phyloP scores from a whole-genome alignment of 768 basidiomycete species.

The Amanita inopinata region DNA sequence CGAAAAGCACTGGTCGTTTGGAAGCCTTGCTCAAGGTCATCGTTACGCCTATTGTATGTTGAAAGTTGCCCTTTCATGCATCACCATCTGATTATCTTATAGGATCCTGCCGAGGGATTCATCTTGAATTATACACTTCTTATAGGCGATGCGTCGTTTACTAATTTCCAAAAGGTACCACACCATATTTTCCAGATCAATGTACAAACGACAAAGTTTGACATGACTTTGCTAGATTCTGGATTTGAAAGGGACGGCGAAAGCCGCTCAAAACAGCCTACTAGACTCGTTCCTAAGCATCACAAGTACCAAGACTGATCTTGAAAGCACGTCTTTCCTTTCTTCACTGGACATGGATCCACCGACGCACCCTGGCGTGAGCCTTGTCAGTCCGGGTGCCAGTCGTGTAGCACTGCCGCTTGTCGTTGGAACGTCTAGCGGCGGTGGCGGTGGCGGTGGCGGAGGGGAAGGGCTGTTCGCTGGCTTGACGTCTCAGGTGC shows the following conservation, averaged over 20 bases:
- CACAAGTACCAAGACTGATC: slow-evolving; percentile 85
- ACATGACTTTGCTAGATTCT: too few species aligned
- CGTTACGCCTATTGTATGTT: slow-evolving; percentile 78
- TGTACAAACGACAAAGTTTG: too few species aligned
- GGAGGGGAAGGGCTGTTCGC: slow-evolving; percentile 48
- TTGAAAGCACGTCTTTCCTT: slow-evolving; percentile 87
- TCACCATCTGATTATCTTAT: neutral
- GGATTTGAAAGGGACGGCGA: slow-evolving; percentile 89
- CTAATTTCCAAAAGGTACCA: slow-evolving; percentile 97
- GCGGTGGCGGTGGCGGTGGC: slow-evolving; percentile 17
- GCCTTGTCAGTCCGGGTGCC: slow-evolving; percentile 53
- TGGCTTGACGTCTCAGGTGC: slow-evolving; percentile 47
- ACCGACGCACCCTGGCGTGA: slow-evolving; percentile 36
- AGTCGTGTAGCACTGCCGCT: slow-evolving; percentile 51
- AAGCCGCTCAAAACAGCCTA: slow-evolving; percentile 77
- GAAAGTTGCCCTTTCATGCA: neutral
- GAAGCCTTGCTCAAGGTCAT: slow-evolving; percentile 95
- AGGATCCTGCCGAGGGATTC: slow-evolving; percentile 92
- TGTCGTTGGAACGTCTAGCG: slow-evolving; percentile 10
- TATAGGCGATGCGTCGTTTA: slow-evolving; percentile 90
- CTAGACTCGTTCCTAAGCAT: slow-evolving; percentile 87
- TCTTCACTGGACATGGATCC: slow-evolving; percentile 96
- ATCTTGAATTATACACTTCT: slow-evolving; percentile 92
- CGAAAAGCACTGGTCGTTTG: slow-evolving; percentile 69
- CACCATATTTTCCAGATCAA: too few species aligned